Conservation (phyloP, 2,329 filamentous ascomycete genomes). For the Xylariaceae sp. region DNA sequence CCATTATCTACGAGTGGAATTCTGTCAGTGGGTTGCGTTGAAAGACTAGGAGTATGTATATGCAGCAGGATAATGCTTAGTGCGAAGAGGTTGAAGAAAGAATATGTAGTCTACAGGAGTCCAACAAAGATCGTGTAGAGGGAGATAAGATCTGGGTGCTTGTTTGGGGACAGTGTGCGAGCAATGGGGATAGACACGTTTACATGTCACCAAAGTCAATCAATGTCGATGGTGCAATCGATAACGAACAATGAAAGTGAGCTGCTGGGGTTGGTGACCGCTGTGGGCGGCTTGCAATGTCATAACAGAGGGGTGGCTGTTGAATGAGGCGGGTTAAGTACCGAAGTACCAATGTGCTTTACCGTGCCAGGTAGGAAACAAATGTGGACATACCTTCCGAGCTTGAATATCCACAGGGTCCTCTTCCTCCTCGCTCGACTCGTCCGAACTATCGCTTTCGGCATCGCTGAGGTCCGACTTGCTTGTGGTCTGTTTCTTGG, state of each 20-base stretch:
- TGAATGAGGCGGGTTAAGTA: no score
- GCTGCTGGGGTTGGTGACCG: no score
- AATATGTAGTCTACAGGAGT: not conserved
- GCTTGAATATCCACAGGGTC: conserved; percentile 11
- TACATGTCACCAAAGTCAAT: not conserved
- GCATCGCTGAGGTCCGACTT: conserved; percentile 10
- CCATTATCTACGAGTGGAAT: conserved; percentile 17
- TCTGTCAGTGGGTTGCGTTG: conserved; percentile 2
- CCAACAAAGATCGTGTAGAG: no score
- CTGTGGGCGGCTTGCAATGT: no score
- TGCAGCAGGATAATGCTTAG: no score
- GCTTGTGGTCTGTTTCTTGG: conserved; percentile 5
- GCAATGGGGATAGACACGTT: not conserved
- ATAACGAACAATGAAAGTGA: no score
- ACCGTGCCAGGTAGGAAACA: not conserved
- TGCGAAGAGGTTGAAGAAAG: not conserved
- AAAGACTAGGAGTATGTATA: no score
- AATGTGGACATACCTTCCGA: conserved; percentile 10
- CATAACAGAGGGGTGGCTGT: no score
- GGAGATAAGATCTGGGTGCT: not conserved
- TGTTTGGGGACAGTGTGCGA: no score
- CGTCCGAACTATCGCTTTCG: conserved; percentile 11
- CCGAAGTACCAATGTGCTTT: no score
- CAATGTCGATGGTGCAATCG: no score
- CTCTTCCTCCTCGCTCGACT: conserved; percentile 18